These are phyloP conservation scores for Samsoniella hepiali DNA, from an alignment of 2,329 filamentous ascomycete species.

Conservation along the genomic window DNA sequence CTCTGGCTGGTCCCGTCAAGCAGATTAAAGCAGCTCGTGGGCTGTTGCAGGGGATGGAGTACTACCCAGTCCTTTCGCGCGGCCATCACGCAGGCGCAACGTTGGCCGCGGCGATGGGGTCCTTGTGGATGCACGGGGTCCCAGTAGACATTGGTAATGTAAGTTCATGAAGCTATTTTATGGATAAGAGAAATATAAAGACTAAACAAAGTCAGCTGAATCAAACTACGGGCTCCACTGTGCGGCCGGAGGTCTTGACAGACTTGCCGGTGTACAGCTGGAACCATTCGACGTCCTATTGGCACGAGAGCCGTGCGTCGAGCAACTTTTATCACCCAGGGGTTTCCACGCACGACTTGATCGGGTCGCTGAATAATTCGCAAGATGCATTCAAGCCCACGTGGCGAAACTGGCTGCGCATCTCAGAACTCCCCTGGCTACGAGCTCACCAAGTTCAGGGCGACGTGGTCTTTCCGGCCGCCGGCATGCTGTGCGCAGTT, in stretches of 20 bases:
- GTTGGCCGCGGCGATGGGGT: too few relatives aligned
- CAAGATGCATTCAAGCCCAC: not conserved
- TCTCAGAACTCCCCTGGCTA: constrained; percentile 51
- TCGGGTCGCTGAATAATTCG: not conserved
- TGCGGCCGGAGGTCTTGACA: not conserved
- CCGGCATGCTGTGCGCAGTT: constrained; percentile 48
- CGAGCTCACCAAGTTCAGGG: constrained; percentile 49
- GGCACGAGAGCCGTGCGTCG: not conserved
- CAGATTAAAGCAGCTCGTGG: not conserved
- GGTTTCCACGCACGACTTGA: not conserved
- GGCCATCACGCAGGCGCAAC: too few relatives aligned
- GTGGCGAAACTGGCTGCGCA: constrained; percentile 20
- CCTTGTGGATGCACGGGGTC: too few relatives aligned
- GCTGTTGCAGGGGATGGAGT: too few relatives aligned
- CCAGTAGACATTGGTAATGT: too few relatives aligned
- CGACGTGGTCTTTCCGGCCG: constrained; percentile 48
- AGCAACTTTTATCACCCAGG: not conserved
- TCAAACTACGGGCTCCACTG: too few relatives aligned
- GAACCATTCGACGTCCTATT: not conserved
- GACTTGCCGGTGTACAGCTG: not conserved
- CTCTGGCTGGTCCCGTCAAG: constrained; percentile 16
- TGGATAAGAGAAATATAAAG: too few relatives aligned
- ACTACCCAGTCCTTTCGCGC: too few relatives aligned
- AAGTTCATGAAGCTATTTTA: too few relatives aligned
- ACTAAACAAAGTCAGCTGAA: not conserved